Conservation (phyloP, 305 asterid species). For the Rubia occidens region DNA sequence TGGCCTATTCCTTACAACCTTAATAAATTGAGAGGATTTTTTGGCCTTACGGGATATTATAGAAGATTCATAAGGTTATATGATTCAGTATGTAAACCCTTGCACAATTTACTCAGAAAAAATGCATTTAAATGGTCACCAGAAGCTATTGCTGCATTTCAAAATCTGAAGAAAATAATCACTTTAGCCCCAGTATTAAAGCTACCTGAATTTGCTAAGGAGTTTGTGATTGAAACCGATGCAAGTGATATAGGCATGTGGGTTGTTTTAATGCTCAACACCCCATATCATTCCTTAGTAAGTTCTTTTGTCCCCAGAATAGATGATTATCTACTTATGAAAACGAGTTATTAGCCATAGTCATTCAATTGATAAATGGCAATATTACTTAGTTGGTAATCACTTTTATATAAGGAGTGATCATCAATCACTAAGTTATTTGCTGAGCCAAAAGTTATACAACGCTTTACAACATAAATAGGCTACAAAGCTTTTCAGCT, state of each 20-base stretch:
- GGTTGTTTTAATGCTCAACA: not conserved
- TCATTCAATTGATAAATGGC: not conserved
- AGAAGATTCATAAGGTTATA: not conserved
- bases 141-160: not conserved
- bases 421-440: not conserved
- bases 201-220: not conserved
- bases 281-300: not conserved
- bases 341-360: not conserved
- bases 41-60: not conserved
- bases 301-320: not conserved
- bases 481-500: not conserved
- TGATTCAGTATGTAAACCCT: not conserved
- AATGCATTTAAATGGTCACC: not conserved
- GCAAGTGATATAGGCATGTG: not conserved
- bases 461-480: not conserved
- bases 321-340: not conserved
- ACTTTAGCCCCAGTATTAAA: not conserved
- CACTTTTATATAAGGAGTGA: not conserved
- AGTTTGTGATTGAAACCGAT: not conserved
- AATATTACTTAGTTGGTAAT: not conserved
- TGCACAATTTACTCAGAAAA: not conserved
- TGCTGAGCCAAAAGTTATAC: not conserved
- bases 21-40: not conserved
- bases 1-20: not conserved
- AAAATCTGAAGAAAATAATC: not conserved